Evolutionary conservation across 306 rosid genomes (phyloP).

Genomic region (Cucumis sativus): DNA sequence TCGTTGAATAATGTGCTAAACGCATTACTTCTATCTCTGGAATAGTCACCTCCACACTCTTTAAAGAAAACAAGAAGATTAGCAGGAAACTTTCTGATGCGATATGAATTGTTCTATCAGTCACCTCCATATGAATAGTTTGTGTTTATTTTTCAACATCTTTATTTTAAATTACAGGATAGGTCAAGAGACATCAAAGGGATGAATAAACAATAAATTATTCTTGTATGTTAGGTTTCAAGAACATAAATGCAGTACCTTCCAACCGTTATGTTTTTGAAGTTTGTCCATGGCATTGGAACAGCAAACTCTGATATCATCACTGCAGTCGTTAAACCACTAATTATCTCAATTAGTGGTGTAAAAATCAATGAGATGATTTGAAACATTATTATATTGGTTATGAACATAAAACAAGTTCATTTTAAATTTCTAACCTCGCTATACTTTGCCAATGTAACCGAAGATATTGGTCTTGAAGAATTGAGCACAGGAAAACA

Average conservation of each 20-base stretch:
- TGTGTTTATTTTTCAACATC: not conserved
- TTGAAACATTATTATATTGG: conserved; percentile 10
- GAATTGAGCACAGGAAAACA: conserved; percentile 53
- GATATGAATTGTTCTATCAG: not conserved
- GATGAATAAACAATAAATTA: not conserved
- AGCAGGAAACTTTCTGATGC: conserved; percentile 1
- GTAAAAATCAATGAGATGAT: conserved; percentile 11
- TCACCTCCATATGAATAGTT: not conserved
- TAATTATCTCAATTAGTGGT: conserved; percentile 46
- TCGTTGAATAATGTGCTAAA: conserved; percentile 75
- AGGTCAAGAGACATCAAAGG: not conserved
- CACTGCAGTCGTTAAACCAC: conserved; percentile 94
- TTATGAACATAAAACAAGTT: not conserved
- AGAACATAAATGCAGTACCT: conserved; percentile 35
- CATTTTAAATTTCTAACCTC: conserved; percentile 36
- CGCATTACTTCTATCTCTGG: conserved; percentile 97
- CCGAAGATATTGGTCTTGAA: conserved; percentile 33
- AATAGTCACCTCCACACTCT: conserved; percentile 76
- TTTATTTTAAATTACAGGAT: not conserved
- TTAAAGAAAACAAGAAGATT: conserved; percentile 15
- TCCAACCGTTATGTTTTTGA: conserved; percentile 55
- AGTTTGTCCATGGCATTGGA: conserved; percentile 50
- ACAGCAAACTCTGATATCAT: conserved; percentile 66
- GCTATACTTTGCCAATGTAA: conserved; percentile 65
- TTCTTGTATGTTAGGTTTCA: not conserved